phyloP scores from a whole-genome alignment of 768 basidiomycete species.

The Cytidiella melzeri region DNA sequence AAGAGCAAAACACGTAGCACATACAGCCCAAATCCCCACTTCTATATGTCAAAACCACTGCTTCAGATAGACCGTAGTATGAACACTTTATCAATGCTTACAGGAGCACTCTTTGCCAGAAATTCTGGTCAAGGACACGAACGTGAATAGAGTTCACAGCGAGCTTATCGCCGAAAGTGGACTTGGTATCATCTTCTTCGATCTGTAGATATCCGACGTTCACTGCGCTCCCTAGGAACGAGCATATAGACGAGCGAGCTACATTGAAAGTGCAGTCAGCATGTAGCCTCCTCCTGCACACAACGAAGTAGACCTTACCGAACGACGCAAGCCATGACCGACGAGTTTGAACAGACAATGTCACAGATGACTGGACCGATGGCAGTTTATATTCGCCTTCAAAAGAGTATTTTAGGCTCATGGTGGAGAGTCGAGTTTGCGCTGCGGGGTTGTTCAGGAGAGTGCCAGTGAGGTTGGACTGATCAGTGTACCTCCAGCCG shows the following conservation, averaged over 20 bases:
- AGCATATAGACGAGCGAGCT: slow-evolving; percentile 25
- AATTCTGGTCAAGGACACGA: slow-evolving; percentile 24
- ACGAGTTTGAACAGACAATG: neutral
- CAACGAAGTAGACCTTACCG: neutral
- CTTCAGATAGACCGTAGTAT: too few relatives aligned
- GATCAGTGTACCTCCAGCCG: too few relatives aligned
- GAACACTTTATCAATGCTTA: too few relatives aligned
- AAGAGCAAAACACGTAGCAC: slow-evolving; percentile 8
- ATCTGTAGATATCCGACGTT: slow-evolving; percentile 23
- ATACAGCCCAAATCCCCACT: slow-evolving; percentile 29
- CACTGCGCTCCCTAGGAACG: slow-evolving; percentile 21
- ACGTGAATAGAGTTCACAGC: slow-evolving; percentile 16
- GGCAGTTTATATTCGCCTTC: too few relatives aligned
- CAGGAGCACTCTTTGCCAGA: slow-evolving; percentile 31
- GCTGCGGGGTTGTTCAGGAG: too few relatives aligned
- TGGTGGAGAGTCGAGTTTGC: neutral
- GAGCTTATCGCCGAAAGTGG: slow-evolving; percentile 19
- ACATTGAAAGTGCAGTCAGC: too few relatives aligned
- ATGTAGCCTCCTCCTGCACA: neutral
- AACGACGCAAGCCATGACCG: neutral
- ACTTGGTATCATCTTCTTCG: slow-evolving; percentile 20
- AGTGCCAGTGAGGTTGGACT: too few relatives aligned
- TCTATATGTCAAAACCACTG: too few relatives aligned
- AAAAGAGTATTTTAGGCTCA: neutral
- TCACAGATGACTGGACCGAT: neutral